Evolutionary conservation across 106 monocot genomes (phyloP).

Genomic region (Cymbidium sinense): DNA sequence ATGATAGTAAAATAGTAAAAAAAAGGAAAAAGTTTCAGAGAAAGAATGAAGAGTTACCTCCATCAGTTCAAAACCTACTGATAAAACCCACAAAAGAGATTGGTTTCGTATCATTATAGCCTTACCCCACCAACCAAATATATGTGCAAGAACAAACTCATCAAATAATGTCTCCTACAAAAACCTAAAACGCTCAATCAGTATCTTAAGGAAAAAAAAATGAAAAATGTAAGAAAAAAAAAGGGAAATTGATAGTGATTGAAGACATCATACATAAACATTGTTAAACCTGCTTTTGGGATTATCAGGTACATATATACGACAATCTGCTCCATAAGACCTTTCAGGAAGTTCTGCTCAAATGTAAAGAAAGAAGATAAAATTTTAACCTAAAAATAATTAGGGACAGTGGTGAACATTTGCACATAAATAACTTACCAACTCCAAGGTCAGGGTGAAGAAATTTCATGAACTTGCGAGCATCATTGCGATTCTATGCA

Average conservation of each 20-base stretch:
- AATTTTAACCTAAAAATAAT: background rate
- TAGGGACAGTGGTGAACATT: background rate
- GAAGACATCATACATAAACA: conserved; percentile 91
- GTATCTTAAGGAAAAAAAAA: conserved; percentile 14
- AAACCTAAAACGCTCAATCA: conserved; percentile 47
- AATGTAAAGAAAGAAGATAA: conserved; percentile 3
- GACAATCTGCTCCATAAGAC: conserved; percentile 93
- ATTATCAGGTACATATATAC: conserved; percentile 95
- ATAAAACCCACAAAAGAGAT: conserved; percentile 92
- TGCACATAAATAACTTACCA: conserved; percentile 38
- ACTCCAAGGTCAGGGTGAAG: conserved; percentile 95
- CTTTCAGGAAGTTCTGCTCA: conserved; percentile 85
- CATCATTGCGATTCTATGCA: conserved; percentile 82
- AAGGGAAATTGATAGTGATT: conserved; percentile 19
- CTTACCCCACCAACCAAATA: conserved; percentile 99
- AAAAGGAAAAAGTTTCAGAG: background rate
- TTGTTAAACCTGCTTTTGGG: conserved; percentile 93
- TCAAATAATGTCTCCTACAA: conserved; percentile 93
- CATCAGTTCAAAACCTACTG: conserved; percentile 94
- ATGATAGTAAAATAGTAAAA: background rate
- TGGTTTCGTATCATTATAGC: conserved; percentile 98
- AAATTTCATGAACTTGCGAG: conserved; percentile 89
- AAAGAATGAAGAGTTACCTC: conserved; percentile 48
- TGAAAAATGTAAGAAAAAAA: conserved; percentile 8
- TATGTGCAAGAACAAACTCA: conserved; percentile 95